phyloP scores from a whole-genome alignment of 257 asterid species.

The Solanum bukasovii region DNA sequence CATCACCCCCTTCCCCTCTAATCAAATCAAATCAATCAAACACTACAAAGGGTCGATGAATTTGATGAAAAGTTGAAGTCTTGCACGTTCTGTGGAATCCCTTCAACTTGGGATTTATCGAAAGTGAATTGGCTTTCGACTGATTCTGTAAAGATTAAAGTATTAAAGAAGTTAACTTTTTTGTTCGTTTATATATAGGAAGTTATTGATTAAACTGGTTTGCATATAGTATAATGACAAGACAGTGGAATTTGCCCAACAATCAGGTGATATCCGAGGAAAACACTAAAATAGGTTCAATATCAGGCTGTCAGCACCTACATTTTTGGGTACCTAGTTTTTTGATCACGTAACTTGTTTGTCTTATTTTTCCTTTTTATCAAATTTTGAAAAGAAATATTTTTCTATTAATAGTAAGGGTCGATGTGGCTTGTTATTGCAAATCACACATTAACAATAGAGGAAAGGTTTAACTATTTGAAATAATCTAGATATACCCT shows the following conservation, averaged over 20 bases:
- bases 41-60: not conserved
- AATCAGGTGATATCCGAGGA: not conserved
- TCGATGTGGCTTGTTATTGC: not conserved
- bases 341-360: rapidly evolving
- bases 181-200: not conserved
- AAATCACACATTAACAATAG: no score
- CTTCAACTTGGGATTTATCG: not conserved
- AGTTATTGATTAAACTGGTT: not conserved
- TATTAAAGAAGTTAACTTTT: not conserved
- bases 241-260: not conserved
- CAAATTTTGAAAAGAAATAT: not conserved
- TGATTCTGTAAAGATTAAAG: not conserved
- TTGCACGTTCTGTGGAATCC: not conserved
- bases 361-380: not conserved
- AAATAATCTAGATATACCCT: not conserved
- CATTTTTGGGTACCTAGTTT: not conserved
- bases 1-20: not conserved
- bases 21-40: not conserved
- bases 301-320: not conserved
- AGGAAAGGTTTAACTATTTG: not conserved
- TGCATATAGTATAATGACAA: not conserved
- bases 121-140: not conserved
- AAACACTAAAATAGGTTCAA: not conserved
- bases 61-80: not conserved
- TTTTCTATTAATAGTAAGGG: no score